phyloP scores from a whole-genome alignment of 2,329 filamentous ascomycete species.

The Aspergillaceae sp. region DNA sequence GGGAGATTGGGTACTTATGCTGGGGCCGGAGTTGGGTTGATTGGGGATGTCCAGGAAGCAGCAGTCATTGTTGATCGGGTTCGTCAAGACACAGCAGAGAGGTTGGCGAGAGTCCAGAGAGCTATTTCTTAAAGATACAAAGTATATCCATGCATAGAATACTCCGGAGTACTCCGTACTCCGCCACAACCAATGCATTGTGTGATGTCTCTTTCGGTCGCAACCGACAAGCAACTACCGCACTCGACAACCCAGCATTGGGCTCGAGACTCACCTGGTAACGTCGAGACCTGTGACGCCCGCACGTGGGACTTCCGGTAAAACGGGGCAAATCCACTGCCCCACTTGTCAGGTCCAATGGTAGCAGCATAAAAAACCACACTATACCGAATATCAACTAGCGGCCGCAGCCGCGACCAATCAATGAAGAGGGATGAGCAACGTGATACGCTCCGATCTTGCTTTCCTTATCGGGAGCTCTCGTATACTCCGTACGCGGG shows the following conservation, averaged over 20 bases:
- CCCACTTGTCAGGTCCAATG: neutral
- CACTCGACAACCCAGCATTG: no score
- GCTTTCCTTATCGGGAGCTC: neutral
- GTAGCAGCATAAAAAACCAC: no score
- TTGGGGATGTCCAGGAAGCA: slow-evolving; percentile 34
- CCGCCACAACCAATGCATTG: no score
- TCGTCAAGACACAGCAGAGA: slow-evolving; percentile 3
- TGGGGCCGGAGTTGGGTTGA: slow-evolving; percentile 39
- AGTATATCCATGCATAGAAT: no score
- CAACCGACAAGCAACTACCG: no score
- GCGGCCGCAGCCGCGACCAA: neutral
- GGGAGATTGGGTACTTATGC: slow-evolving; percentile 46
- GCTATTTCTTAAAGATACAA: neutral
- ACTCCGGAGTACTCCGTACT: no score
- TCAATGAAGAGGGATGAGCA: neutral
- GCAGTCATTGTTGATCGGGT: slow-evolving; percentile 30
- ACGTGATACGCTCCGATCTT: neutral
- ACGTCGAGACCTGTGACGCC: neutral
- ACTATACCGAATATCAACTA: neutral
- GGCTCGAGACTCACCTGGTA: no score
- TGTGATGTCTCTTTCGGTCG: no score
- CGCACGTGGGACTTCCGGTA: neutral
- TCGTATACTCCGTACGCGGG: neutral
- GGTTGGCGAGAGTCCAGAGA: neutral
- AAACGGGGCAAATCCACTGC: neutral